Evolutionary conservation across 345 rosid genomes (phyloP).

Genomic region (Angophora floribunda): DNA sequence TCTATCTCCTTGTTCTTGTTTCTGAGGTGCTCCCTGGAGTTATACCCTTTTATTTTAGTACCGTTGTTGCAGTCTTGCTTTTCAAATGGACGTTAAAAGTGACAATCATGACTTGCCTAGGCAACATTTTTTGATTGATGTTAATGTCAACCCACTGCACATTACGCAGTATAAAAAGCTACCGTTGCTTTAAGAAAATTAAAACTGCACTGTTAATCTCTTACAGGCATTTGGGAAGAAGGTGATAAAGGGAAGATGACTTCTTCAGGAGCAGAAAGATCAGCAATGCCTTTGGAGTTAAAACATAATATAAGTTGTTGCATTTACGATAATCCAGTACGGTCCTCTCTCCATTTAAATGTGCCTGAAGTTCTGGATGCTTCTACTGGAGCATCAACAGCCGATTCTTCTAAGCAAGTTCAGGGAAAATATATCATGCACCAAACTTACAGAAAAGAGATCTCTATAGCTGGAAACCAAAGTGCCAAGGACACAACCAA

Average conservation of each 20-base stretch:
- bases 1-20: neutral
- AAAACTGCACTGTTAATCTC: neutral
- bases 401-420: constrained; percentile 12
- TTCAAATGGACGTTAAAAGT: neutral
- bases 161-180: neutral
- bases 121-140: neutral
- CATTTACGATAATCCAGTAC: neutral
- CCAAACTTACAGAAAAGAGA: constrained; percentile 25
- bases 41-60: neutral
- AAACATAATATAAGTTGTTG: constrained; percentile 1
- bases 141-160: neutral
- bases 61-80: neutral
- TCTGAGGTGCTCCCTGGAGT: neutral
- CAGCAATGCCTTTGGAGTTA: constrained; percentile 16
- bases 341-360: neutral
- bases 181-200: neutral
- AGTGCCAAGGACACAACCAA: constrained; percentile 11
- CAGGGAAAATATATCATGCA: constrained; percentile 8
- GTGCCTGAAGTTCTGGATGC: constrained; percentile 7
- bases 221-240: constrained; percentile 1
- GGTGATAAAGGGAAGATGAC: neutral
- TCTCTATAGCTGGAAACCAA: constrained; percentile 15
- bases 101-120: neutral
- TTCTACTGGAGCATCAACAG: constrained; percentile 6
- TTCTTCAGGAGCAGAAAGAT: constrained; percentile 16